Conservation (phyloP, 495 filamentous ascomycete genomes). For the Neohortaea acidophila region DNA sequence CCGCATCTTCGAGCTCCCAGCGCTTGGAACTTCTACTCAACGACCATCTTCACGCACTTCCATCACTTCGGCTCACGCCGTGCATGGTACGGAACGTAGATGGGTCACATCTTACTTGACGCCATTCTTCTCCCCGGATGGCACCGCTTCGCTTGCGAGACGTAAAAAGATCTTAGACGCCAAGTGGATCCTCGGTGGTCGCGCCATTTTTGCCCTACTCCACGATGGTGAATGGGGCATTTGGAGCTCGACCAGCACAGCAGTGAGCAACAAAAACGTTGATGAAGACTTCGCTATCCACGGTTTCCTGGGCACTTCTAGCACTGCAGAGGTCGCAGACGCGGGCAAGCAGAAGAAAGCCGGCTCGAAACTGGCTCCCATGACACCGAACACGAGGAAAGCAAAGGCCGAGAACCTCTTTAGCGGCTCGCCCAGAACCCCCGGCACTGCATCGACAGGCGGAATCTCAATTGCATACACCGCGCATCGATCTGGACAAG, state of each 20-base stretch:
- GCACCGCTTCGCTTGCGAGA: conserved; percentile 7
- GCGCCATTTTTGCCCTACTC: conserved; percentile 58
- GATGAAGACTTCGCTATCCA: conserved; percentile 51
- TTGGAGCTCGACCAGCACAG: conserved; percentile 66
- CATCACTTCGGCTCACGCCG: neutral
- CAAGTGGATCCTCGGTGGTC: conserved; percentile 68
- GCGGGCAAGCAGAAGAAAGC: conserved; percentile 10
- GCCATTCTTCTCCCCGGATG: conserved; percentile 12
- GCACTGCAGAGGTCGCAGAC: conserved; percentile 10
- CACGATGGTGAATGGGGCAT: conserved; percentile 87
- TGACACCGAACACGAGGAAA: conserved; percentile 70
- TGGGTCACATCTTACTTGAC: conserved; percentile 16
- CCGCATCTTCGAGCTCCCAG: conserved; percentile 42
- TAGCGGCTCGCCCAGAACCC: conserved; percentile 29
- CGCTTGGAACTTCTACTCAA: neutral
- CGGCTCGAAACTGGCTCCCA: conserved; percentile 49
- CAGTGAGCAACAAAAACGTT: conserved; percentile 45
- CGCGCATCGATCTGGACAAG: conserved; percentile 12
- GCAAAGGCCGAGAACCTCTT: conserved; percentile 40
- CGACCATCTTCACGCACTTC: conserved; percentile 4
- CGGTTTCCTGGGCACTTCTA: conserved; percentile 45
- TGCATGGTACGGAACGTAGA: conserved; percentile 7
- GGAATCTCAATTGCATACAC: conserved; percentile 43
- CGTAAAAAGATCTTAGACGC: conserved; percentile 71
- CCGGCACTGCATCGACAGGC: conserved; percentile 34